These are phyloP conservation scores for Phytophthora pisi DNA, from an alignment of 352 stramenopile species.

Conservation along the genomic window DNA sequence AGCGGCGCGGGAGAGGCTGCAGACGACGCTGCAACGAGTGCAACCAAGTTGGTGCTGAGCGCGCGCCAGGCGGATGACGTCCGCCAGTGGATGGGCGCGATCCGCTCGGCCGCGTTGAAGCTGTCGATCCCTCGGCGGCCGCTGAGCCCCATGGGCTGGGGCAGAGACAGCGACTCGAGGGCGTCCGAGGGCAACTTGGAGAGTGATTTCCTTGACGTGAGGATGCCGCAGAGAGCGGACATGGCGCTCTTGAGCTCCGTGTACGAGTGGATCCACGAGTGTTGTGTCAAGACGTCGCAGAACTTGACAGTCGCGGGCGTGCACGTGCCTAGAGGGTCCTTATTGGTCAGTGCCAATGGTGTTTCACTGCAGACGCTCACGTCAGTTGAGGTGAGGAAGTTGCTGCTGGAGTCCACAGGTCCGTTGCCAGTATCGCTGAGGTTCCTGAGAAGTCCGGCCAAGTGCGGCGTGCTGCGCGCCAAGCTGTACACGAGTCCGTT, in stretches of 20 bases:
- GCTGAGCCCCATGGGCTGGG: slow-evolving; percentile 23
- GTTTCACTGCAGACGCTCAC: slow-evolving; percentile 67
- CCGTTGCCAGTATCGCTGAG: slow-evolving; percentile 48
- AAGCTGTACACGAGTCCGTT: slow-evolving; percentile 60
- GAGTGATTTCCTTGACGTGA: slow-evolving; percentile 44
- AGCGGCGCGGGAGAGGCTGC: background rate
- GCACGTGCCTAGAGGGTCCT: slow-evolving; percentile 50
- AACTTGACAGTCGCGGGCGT: slow-evolving; percentile 41
- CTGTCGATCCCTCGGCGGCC: slow-evolving; percentile 4
- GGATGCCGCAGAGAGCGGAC: slow-evolving; percentile 36
- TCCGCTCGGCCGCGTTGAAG: slow-evolving; percentile 32
- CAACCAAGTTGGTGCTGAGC: slow-evolving; percentile 45
- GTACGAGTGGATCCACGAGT: slow-evolving; percentile 63
- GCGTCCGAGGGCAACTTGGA: slow-evolving; percentile 9
- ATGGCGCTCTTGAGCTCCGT: slow-evolving; percentile 49
- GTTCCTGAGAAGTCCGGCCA: slow-evolving; percentile 55
- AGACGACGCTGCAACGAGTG: background rate
- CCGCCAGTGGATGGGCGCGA: slow-evolving; percentile 49
- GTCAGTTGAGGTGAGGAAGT: slow-evolving; percentile 42
- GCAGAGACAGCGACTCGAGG: slow-evolving; percentile 17
- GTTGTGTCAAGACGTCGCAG: slow-evolving; percentile 52
- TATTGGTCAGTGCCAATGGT: slow-evolving; percentile 67
- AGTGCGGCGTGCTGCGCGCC: slow-evolving; percentile 53
- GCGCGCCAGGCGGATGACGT: slow-evolving; percentile 55
- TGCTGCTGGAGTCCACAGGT: slow-evolving; percentile 46